Conservation (phyloP, 306 rosid species). For the Fagus sylvatica region DNA sequence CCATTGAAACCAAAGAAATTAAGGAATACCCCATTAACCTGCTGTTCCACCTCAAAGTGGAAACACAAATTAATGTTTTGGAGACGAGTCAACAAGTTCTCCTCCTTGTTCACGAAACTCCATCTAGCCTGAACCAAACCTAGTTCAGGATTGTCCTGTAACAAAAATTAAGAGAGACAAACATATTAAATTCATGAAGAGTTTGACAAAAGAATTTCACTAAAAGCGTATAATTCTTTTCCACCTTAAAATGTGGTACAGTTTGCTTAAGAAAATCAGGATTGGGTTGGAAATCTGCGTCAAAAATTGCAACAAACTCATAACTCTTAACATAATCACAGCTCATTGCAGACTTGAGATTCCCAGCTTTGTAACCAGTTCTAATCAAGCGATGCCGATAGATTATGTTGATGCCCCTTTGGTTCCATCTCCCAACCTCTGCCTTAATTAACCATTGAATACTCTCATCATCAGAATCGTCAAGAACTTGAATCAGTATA, state of each 20-base stretch:
- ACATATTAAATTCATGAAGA: conserved; percentile 21
- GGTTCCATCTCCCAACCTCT: conserved; percentile 82
- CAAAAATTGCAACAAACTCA: conserved; percentile 95
- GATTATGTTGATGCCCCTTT: conserved; percentile 74
- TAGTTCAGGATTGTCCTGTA: conserved; percentile 78
- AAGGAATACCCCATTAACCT: conserved; percentile 86
- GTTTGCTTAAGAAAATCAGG: conserved; percentile 88
- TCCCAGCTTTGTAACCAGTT: conserved; percentile 98
- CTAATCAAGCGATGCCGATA: conserved; percentile 82
- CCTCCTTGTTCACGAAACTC: conserved; percentile 91
- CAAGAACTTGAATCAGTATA: conserved; percentile 89
- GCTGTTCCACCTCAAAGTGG: conserved; percentile 99
- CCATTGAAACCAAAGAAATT: conserved; percentile 97
- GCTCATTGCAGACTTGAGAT: conserved; percentile 93
- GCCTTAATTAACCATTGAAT: conserved; percentile 73
- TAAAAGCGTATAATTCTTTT: conserved; percentile 8
- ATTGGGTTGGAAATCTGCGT: conserved; percentile 95
- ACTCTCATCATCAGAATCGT: conserved; percentile 85
- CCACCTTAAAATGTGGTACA: conserved; percentile 91
- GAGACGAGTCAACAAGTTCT: conserved; percentile 94
- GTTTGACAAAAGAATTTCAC: conserved; percentile 1
- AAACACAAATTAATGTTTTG: conserved; percentile 92
- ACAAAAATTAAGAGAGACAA: conserved; percentile 9
- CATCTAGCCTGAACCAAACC: conserved; percentile 96
- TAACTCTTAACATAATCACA: conserved; percentile 82